Base-by-base conservation (phyloP, 2,329 filamentous ascomycete species). In the Aspergillus sp. region DNA sequence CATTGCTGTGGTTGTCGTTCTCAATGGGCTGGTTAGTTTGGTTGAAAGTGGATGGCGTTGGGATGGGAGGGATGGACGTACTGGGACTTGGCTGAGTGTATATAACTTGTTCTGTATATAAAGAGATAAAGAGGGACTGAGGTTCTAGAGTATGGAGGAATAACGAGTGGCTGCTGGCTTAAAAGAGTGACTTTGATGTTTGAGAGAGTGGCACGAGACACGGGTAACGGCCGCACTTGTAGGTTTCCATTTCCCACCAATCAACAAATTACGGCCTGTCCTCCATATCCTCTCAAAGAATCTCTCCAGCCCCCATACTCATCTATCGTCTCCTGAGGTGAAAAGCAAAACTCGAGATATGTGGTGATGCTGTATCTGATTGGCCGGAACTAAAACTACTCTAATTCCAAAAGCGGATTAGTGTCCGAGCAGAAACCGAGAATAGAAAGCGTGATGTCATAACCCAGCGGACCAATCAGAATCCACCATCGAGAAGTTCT, bases 161-260 rank as follows among this genome's bases (percentile, higher is more conserved):
- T 7, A 19, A 38, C 9, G 35, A 38, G 19, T 15, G 35, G 10
- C 35, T 15, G 12, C 35, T 7, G 10, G 19, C 7, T 15, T 4
- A 38, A 15, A 38, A 38, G 19, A 10, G 3, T 2, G 19, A 22
- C 20, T 17, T n/a, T 13, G 10, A 19, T 38, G 35, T 23, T 49
- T 42, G 48, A 50, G 35, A 25, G 43, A 39, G 25, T 13, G 32
- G 10, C 50, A 37, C 43, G 25, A 30, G 7, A 30, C 25, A 27
- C 42, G 43, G 45, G 46, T 38, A 38, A 38, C n/a, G 4, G 17
- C n/a, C n/a, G n/a, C n/a, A 38, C 7, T 30, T 30, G 17, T 19
- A 38, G 35, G 7, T 12, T 19, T 15, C 35, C 15, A 9, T 38
- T 38, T 38, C 13, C 13, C 35, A 38, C 13, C 1, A 22, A 4